Base-by-base conservation (phyloP, 1,284 basidiomycete genomes). In the Xerocomus minutiporus region DNA sequence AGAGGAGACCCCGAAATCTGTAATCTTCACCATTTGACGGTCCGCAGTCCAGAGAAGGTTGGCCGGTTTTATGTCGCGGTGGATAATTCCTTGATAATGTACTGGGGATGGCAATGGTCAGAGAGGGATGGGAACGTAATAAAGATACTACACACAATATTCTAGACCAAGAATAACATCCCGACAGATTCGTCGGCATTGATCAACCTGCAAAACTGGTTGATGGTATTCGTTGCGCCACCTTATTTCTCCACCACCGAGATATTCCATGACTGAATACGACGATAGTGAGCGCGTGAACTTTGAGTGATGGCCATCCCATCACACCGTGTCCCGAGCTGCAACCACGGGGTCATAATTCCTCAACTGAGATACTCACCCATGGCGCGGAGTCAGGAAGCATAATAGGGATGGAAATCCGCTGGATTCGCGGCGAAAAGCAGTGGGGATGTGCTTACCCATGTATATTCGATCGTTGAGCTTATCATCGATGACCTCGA, bases 61-160 rank as follows among this genome's bases (percentile, higher is more conserved):
- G 54, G 93, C 93, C 11, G 97, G 97, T 71, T 99, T 99, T 76
- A 99, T 98, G 72, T 99, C 97, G 53, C 97, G 91, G 72, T 99
- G 97, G 49, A 99, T 98, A 71, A 99, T 97, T 35, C 96, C 96
- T 67, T 98, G 93, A 64, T 91, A 84, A 69, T 99, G 96, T 6
- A 99, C 93, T 95, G 55, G 31, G 51, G 39, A 52, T 39, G 51
- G 45, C 34, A 47, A 52, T 17, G 9, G 46, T 55, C 23, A 54
- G 45, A 49, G 35, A 49, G 26, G 32, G 43, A 42, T 39, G 56
- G 50, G 53, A 12, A 12, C 4, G 52, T 25, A 48, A 55, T 15
- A 26, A 44, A 41, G 47, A 49, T 46, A 41, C 38, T 42, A 81
- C 91, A 65, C 61, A 93, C 92, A 74, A 68, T 97, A 98, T 67